Evolutionary conservation across 257 asterid genomes (phyloP), one percentile per base, ranked within the genome.

Genomic region (Solanum dulcamara): DNA sequence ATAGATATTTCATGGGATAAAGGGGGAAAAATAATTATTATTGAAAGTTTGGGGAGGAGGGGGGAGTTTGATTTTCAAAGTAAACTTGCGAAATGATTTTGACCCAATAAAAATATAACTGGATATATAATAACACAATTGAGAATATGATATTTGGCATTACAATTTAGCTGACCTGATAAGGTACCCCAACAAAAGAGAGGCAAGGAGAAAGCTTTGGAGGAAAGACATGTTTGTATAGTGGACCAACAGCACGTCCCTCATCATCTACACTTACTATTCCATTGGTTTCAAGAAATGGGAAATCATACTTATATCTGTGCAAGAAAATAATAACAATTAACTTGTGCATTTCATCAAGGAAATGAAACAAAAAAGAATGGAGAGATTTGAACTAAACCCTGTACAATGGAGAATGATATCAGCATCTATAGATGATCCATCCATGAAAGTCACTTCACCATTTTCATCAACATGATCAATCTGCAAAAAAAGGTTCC

Each of bases 221-320:
- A 22, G 98, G 92, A 64, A 94, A 94, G 17, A 88, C 59, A 67
- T 94, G 97, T 46, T 91, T 93, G 89, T 91, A 94, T 32, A 94
- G 91, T 48, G 91, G 94, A 26, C 92, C 94, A 60, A 93, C 92
- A 68, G 3, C 3, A 20, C 97, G 90, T 24, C 89, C 90, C 72
- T 92, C 90, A 46, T 92, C 90, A 46, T 92, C 93, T 53, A 90
- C 85, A 7, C 48, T 87, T 24, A 94, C 88, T 15, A 89, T 89
- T 53, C 93, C 98, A 7, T 89, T 89, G 28, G 93, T 90, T 74
- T 85, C 89, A 84, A 94, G 88, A 89, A 94, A 93, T 35, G 97
- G 93, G 74, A 90, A 91, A 26, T 83, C 74, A 32, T 88, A 87
- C 2, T 88, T 83, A 87, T 74, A 94, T 92, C 95, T 94, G 89